These are phyloP conservation scores for Deinandra increscens DNA, from an alignment of 129 eudicot genomes.

Conservation along the genomic window DNA sequence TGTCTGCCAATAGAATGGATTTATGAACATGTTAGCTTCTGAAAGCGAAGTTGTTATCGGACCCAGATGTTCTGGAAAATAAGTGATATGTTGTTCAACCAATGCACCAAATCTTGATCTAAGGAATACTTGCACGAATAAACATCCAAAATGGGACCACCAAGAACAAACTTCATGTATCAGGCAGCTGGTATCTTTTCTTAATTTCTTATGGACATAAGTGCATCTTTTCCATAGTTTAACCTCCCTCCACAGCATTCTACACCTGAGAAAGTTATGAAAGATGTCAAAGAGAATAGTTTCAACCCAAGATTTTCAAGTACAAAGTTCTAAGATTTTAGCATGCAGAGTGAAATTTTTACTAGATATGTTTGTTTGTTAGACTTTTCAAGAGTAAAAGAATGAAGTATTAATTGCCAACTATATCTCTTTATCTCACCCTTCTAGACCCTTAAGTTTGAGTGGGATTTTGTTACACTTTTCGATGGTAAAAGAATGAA, in stretches of 20 bases:
- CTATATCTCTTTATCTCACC: too few species aligned
- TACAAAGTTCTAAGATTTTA: not conserved
- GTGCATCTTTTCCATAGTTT: not conserved
- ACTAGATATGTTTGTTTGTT: too few species aligned
- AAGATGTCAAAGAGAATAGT: not conserved
- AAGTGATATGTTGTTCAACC: too few species aligned
- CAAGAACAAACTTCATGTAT: not conserved
- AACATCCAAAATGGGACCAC: not conserved
- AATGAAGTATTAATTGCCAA: not conserved
- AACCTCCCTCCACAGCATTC: not conserved
- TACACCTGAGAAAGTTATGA: not conserved
- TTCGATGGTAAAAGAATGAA: too few species aligned
- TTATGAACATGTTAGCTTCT: not conserved
- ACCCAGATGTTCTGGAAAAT: not conserved
- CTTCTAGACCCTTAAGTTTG: too few species aligned
- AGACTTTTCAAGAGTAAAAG: not conserved
- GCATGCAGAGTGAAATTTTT: too few species aligned
- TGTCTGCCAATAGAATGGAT: not conserved
- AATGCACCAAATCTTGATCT: conserved; percentile 4
- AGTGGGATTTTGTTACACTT: too few species aligned
- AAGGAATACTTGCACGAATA: not conserved
- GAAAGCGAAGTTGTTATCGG: not conserved
- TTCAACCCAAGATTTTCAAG: not conserved
- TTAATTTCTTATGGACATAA: not conserved
- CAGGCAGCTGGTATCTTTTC: not conserved